Conservation (phyloP, 768 basidiomycete genomes). For the Leccinum sublutescens region DNA sequence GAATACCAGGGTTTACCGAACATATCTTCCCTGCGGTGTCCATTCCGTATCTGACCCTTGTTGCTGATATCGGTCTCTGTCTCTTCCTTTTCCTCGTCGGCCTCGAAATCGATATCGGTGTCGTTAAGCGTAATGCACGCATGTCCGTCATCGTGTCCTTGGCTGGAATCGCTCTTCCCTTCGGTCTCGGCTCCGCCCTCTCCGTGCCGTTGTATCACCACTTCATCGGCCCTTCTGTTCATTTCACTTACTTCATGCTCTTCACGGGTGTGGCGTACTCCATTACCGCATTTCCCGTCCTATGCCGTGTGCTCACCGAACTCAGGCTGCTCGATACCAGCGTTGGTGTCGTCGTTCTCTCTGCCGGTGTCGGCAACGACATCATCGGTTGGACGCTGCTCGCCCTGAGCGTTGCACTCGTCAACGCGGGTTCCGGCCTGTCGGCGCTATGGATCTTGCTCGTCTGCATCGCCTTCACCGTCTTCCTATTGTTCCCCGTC, state of each 20-base stretch:
- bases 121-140: slow-evolving; percentile 77
- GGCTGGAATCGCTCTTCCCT: slow-evolving; percentile 85
- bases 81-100: slow-evolving; percentile 93
- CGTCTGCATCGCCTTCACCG: slow-evolving; percentile 72
- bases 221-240: slow-evolving; percentile 65
- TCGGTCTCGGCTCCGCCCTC: slow-evolving; percentile 76
- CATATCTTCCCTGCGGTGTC: slow-evolving; percentile 79
- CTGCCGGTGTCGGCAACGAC: slow-evolving; percentile 89
- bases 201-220: slow-evolving; percentile 49
- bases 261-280: slow-evolving; percentile 92
- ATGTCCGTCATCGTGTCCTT: slow-evolving; percentile 68
- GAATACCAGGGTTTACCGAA: slow-evolving; percentile 85
- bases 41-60: slow-evolving; percentile 74
- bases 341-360: slow-evolving; percentile 90
- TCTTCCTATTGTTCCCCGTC: slow-evolving; percentile 72
- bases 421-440: slow-evolving; percentile 81
- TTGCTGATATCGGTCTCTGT: slow-evolving; percentile 85
- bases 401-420: slow-evolving; percentile 88
- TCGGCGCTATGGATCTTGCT: slow-evolving; percentile 86
- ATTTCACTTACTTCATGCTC: slow-evolving; percentile 90
- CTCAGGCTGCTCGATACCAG: slow-evolving; percentile 88
- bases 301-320: slow-evolving; percentile 87
- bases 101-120: slow-evolving; percentile 77
- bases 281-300: slow-evolving; percentile 83
- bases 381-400: slow-evolving; percentile 87